Base-by-base conservation (phyloP, 2,329 filamentous ascomycete genomes). In the Monosporascus sp. region DNA sequence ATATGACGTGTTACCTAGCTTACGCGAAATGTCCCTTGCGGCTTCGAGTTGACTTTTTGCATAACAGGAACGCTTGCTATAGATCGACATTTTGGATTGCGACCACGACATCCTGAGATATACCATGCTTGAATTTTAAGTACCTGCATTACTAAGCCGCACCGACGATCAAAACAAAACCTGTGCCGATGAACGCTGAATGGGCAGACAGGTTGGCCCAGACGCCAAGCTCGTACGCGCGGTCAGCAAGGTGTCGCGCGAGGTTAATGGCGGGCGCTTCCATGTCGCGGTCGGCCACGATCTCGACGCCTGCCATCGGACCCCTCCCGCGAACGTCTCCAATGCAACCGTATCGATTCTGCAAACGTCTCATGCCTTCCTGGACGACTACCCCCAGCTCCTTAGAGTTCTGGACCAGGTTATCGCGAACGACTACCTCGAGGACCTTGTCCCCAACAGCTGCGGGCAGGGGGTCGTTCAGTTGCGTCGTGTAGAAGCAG, bases 371-470 rank as follows among this genome's bases (percentile, higher is more conserved):
- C n/a, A 82, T 73, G 2, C 75, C 79, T 0, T 62, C 68, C 53
- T 75, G 76, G 3, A 85, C 67, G 22, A 75, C 64, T 2, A 67
- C 55, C 1, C 81, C 81, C 6, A 74, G 68, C 28, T 66, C 61
- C 6, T 68, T 63, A 5, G 80, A 74, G 2, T 73, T 70, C 54
- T 68, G 66, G 18, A 79, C 75, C 9, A 86, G 68, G 20, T 74
- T 68, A 55, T 86, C 82, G 1, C 81, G 71, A 20, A 79, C 70
- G 1, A 86, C 79, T 14, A 85, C 81, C 54, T 86, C 81, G 1
- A 86, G 72, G 2, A 85, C 82, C 60, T 85, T 85, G 56, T 79
- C 72, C 1, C 81, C 82, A 1, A 86, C 80, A 0, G 81, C 79
- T 0, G 80, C 80, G 0, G 82, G 76, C 1, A 86, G 67, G 0